phyloP scores from a whole-genome alignment of 345 rosid species.

The Cardamine occulta region DNA sequence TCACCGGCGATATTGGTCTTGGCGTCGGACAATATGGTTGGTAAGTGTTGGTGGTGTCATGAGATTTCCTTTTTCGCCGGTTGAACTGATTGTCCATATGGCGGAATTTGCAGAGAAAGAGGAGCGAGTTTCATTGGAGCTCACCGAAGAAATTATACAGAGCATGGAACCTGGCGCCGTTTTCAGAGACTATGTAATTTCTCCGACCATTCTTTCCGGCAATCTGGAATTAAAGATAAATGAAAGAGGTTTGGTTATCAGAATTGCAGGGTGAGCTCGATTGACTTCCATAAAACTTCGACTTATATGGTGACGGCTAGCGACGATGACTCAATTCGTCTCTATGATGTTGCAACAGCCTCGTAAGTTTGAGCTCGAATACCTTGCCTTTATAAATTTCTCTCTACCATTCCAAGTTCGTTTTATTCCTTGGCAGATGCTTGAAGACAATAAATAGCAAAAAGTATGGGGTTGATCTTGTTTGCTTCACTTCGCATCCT shows the following conservation, averaged over 20 bases:
- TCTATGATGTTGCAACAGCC: constrained; percentile 69
- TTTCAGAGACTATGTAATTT: constrained; percentile 77
- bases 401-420: neutral
- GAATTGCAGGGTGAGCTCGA: constrained; percentile 88
- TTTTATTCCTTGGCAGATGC: constrained; percentile 57
- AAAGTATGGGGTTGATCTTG: constrained; percentile 96
- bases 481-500: constrained; percentile 85
- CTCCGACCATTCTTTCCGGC: neutral
- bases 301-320: constrained; percentile 93
- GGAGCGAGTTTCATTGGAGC: constrained; percentile 74
- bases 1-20: constrained; percentile 22
- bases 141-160: constrained; percentile 78
- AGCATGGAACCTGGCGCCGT: constrained; percentile 96
- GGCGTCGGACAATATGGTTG: constrained; percentile 44
- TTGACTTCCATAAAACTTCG: constrained; percentile 87
- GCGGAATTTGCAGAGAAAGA: constrained; percentile 53
- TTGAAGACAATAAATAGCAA: constrained; percentile 95
- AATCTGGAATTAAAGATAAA: neutral
- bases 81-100: neutral
- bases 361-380: constrained; percentile 49
- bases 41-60: constrained; percentile 16
- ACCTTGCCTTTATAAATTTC: neutral
- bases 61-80: neutral
- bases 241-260: constrained; percentile 28
- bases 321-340: constrained; percentile 96